phyloP scores from a whole-genome alignment of 495 filamentous ascomycete genomes.

The Letharia lupina region DNA sequence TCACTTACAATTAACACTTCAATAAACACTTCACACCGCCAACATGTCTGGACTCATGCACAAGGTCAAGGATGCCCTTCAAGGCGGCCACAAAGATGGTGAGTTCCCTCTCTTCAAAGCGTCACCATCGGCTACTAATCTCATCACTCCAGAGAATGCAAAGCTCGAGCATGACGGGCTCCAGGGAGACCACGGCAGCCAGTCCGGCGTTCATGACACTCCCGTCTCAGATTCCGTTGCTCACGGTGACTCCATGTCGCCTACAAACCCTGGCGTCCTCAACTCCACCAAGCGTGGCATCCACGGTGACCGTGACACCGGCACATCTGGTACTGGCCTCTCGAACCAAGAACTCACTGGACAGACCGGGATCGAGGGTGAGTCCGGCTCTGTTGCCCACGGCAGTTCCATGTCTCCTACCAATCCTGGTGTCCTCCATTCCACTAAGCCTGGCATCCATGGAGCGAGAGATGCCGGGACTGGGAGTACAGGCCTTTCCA shows the following conservation, averaged over 20 bases:
- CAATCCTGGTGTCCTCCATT: slow-evolving; percentile 14
- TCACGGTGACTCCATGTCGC: slow-evolving; percentile 26
- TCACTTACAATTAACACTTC: too few species aligned
- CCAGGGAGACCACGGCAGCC: slow-evolving; percentile 26
- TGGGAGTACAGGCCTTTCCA: slow-evolving; percentile 18
- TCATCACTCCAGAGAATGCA: background rate
- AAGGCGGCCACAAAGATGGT: slow-evolving; percentile 33
- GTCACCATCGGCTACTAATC: background rate
- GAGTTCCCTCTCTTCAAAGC: background rate
- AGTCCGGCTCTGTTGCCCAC: slow-evolving; percentile 19
- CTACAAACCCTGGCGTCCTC: slow-evolving; percentile 14
- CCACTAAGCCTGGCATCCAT: slow-evolving; percentile 24
- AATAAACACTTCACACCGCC: slow-evolving; percentile 17
- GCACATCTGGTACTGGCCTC: slow-evolving; percentile 27
- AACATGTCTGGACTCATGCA: slow-evolving; percentile 61
- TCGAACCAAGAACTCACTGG: slow-evolving; percentile 12
- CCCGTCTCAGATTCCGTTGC: slow-evolving; percentile 17
- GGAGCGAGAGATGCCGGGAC: slow-evolving; percentile 31
- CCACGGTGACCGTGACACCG: slow-evolving; percentile 28
- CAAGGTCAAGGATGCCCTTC: slow-evolving; percentile 66
- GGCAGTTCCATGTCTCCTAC: slow-evolving; percentile 18
- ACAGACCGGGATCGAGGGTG: slow-evolving; percentile 23
- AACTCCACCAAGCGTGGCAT: slow-evolving; percentile 28
- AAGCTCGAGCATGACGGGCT: background rate
- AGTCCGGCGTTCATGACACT: slow-evolving; percentile 23